Base-by-base conservation (phyloP, 176 grass and related monocot species). In the Triticum urartu region DNA sequence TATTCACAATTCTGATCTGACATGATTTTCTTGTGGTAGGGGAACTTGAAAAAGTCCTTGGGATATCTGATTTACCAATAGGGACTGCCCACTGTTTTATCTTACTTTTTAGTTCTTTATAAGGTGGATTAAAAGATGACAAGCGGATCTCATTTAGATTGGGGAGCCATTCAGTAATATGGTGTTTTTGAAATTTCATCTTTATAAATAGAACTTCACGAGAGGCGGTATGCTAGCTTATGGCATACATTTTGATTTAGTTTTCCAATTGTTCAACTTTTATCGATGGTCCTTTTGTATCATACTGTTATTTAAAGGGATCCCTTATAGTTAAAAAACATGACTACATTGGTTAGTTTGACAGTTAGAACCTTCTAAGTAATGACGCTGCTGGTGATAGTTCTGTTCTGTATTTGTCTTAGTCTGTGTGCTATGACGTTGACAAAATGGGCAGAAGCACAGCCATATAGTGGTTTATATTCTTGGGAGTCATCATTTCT, bases 131-230 rank as follows among this genome's bases (percentile, higher is more conserved):
- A n/a, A 39, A 81, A 14, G 14, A 42, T 54, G 14, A 58, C 28
- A 77, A 67, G 21, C 2, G 7, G 60, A 18, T 81, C 71, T 67
- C 5, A 20, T 56, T 79, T 89, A 58, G 3, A 17, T 15, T 43
- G 85, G 11, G 73, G 21, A 86, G 72, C 87, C n/a, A 88, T 25
- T 54, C 15, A 54, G 67, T 85, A 82, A 38, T 79, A 40, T 64
- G 14, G 7, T 64, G 36, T 80, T 80, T 80, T 28, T 40, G 20
- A 45, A 74, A 48, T 84, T 25, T 72, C 18, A 54, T 54, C 28
- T 39, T 62, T 15, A 12, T 54, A 79, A 6, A 40, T 26, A 40
- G 18, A 34, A 77, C 18, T 77, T 68, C 5, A 24, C 1, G 10
- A 45, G 38, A 72, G 38, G 70, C 6, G 21, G 70, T 73, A 75